A percentile compares a stretch with the other conserved stretches of the same genome.
phyloP scores from a whole-genome alignment of 352 stramenopile species.

The Pythium myriotylum region DNA sequence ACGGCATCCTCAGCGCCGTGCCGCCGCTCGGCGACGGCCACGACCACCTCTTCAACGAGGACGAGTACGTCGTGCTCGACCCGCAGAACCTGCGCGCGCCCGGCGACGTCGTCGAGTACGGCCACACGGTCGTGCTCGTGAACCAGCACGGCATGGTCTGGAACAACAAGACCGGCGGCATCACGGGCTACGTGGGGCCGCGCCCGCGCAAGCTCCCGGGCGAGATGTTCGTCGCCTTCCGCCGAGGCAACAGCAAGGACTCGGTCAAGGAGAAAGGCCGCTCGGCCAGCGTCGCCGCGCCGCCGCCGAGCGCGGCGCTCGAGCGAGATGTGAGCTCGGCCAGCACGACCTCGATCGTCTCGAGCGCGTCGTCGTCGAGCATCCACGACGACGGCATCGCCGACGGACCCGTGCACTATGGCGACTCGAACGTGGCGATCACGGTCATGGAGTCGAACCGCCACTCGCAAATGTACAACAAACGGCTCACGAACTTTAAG shows the following conservation, averaged over 20 bases:
- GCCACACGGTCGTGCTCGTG: conserved; percentile 76
- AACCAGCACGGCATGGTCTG: conserved; percentile 86
- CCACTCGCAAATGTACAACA: conserved; percentile 87
- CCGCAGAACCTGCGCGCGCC: conserved; percentile 43
- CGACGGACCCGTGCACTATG: conserved; percentile 55
- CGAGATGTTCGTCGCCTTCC: conserved; percentile 82
- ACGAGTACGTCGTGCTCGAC: conserved; percentile 81
- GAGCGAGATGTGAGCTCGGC: conserved; percentile 21
- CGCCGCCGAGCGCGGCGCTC: neutral
- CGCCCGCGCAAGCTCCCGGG: conserved; percentile 62
- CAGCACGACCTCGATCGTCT: conserved; percentile 11
- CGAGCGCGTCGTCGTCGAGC: conserved; percentile 18
- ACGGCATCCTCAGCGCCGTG: conserved; percentile 83
- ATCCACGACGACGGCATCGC: neutral
- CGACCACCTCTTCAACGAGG: conserved; percentile 79
- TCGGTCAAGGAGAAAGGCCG: neutral
- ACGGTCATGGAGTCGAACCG: conserved; percentile 78
- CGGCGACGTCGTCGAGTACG: conserved; percentile 68
- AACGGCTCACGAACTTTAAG: conserved; percentile 86
- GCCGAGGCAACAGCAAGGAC: conserved; percentile 25
- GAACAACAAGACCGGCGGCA: conserved; percentile 90
- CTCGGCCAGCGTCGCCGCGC: neutral
- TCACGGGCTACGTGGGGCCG: conserved; percentile 83
- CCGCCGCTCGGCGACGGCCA: conserved; percentile 72
- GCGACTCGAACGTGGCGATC: conserved; percentile 73